These are phyloP conservation scores for Pseudogymnoascus sp. DNA, from an alignment of 2,329 filamentous ascomycete species.

Conservation along the genomic window DNA sequence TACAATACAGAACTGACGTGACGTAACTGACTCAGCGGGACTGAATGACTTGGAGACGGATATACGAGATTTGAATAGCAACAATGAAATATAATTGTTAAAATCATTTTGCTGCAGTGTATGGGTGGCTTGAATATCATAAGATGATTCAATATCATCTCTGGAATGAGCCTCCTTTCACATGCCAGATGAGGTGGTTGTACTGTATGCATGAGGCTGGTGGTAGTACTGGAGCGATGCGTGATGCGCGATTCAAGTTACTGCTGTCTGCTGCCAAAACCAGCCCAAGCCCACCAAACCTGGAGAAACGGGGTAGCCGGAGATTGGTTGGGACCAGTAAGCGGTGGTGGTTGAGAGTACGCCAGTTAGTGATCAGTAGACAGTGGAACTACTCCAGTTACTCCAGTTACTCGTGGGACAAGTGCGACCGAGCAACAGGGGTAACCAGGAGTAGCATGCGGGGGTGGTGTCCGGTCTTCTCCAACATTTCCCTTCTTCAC, in stretches of 20 bases:
- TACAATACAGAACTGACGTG: background rate
- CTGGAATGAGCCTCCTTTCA: background rate
- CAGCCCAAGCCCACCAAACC: background rate
- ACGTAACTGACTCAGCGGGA: background rate
- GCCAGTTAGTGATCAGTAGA: too few relatives aligned
- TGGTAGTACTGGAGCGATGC: background rate
- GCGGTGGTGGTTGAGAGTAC: too few relatives aligned
- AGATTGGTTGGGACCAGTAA: background rate
- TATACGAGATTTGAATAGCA: background rate
- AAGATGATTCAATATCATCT: background rate
- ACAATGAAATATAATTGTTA: background rate
- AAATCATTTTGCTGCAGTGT: background rate
- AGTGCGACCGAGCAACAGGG: background rate
- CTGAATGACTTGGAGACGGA: background rate
- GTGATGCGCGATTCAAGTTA: background rate
- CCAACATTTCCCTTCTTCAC: conserved; percentile 1
- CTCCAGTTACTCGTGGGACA: background rate
- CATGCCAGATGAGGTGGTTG: background rate
- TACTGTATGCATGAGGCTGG: background rate
- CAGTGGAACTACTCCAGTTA: background rate
- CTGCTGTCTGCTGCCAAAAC: background rate
- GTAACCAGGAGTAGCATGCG: background rate
- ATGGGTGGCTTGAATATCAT: background rate
- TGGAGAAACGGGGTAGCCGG: background rate
- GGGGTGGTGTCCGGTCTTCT: background rate